Base-by-base conservation (phyloP, 225 moss, liverwort and hornwort genomes). In the Rhytidiadelphus loreus region DNA sequence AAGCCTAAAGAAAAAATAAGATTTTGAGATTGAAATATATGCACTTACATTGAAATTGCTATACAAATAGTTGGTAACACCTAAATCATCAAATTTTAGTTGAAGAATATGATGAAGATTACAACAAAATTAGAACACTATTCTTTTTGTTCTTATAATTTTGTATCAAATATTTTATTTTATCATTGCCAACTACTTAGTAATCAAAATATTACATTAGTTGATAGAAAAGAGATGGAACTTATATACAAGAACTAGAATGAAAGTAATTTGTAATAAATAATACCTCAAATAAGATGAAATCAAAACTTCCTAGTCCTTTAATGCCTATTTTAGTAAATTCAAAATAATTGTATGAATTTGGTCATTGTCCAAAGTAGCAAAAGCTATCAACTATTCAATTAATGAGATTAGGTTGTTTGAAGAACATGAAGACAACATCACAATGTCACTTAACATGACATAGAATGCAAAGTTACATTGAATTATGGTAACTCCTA, bases 11-110 rank as follows among this genome's bases (percentile, higher is more conserved):
- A 19, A 30, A 30, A n/a, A 73, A 0, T 48, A 12, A 30, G 3
- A 48, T 48, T 74, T n/a, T 74, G 48, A 48, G 0, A 2, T 74
- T 74, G 32, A 74, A 74, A 30, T 48, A 11, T 2, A 74, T 48
- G 2, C 4, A 19, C 11, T 48, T 7, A 48, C 0, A 19, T 6
- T 74, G 12, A 30, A 74, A 18, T 74, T 74, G 19, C 32, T 30
- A 30, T 74, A 19, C 30, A 74, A 74, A 1, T 30, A 19, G 4
- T 0, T 1, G 0, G 0, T 48, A 48, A 48, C 30, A 30, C 2
- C 19, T 4, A 12, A 46, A 11, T 32, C 2, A 74, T 74, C 4
- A 12, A 48, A 19, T 48, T 74, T 32, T 30, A 30, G 48, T 30
- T 46, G 12, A 48, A 48, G 48, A 74, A 48, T 32, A 17, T 2